Evolutionary conservation across 495 filamentous ascomycete species (phyloP), one percentile per base, ranked within the genome.

Genomic region (Penicillium riverlandense): DNA sequence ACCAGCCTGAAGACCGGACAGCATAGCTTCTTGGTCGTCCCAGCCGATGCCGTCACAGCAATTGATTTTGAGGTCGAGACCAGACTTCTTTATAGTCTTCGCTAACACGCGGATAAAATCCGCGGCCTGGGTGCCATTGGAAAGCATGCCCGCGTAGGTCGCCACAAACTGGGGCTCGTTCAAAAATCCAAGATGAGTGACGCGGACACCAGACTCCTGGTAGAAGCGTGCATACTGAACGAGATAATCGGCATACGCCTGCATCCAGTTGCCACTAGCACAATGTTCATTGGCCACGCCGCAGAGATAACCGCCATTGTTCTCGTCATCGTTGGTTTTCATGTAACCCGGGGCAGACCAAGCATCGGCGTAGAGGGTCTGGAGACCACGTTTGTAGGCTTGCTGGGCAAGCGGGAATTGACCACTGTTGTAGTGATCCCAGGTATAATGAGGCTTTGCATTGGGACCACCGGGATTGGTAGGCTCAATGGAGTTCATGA

Each of bases 261-360:
- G 69, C 36, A 67, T 61, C 77, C 77, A 79, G 45, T 79, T 71
- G 0, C 75, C 75, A 5, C 59, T 61, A 0, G 61, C 49, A 51
- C 75, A 79, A 7, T 54, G 51, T 7, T 68, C 52, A 6, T 63
- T 64, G 1, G 65, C 58, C 1, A 75, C 69, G 13, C 76, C 68
- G 55, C 78, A 80, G 27, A 75, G 52, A 38, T 66, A 72, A n/a
- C 68, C 67, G 37, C 71, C 63, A 33, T 62, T 61, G 32, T 47
- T 44, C 33, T 71, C 57, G 16, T 59, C 50, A 11, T 59, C 54
- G 48, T 72, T 75, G 6, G 71, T 77, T 55, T 79, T 81, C 76
- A 81, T 79, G 59, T 69, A 81, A 0, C 69, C 74, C 0, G 74
- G 74, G 0, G 75, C 76, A 29, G 62, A 70, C 76, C 76, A 79